These are phyloP conservation scores for Zopfia rhizophila DNA, from an alignment of 2,329 filamentous ascomycete genomes.

Conservation along the genomic window DNA sequence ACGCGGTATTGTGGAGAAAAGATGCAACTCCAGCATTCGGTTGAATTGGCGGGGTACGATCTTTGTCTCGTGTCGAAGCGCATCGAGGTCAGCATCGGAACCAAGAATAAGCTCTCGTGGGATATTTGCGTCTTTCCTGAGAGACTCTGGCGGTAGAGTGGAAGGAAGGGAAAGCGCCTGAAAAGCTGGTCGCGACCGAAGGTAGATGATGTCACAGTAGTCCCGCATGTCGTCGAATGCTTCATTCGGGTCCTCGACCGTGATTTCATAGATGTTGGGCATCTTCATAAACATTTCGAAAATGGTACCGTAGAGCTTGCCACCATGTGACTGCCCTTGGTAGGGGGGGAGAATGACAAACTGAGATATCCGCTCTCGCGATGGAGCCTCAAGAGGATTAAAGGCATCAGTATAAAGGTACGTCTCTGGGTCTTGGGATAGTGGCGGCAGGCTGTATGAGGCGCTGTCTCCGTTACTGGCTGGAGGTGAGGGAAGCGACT, in stretches of 20 bases:
- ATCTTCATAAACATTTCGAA: constrained; percentile 75
- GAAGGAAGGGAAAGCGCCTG: constrained; percentile 63
- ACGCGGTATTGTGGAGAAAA: constrained; percentile 66
- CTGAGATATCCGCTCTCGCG: constrained; percentile 87
- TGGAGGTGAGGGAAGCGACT: constrained; percentile 45
- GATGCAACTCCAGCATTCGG: constrained; percentile 79
- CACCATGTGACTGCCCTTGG: constrained; percentile 82
- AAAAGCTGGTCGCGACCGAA: constrained; percentile 70
- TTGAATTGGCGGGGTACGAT: constrained; percentile 81
- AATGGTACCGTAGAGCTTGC: constrained; percentile 82
- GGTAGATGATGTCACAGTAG: constrained; percentile 74
- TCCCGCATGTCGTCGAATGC: constrained; percentile 84
- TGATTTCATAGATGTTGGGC: constrained; percentile 80
- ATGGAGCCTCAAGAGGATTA: constrained; percentile 71
- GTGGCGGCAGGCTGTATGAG: constrained; percentile 43
- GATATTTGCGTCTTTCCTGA: constrained; percentile 64
- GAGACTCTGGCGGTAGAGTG: constrained; percentile 59
- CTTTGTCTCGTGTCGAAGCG: constrained; percentile 71
- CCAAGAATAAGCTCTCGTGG: constrained; percentile 67
- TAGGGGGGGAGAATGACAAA: constrained; percentile 91
- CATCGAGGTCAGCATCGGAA: constrained; percentile 62
- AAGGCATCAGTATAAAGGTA: constrained; percentile 42
- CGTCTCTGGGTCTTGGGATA: constrained; percentile 42
- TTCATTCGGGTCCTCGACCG: constrained; percentile 93
- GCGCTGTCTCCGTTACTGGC: constrained; percentile 50